Percentiles rank a stretch among this genome's conserved stretches.
Conservation (phyloP, 768 basidiomycete species). For the Lactifluus piperatus region DNA sequence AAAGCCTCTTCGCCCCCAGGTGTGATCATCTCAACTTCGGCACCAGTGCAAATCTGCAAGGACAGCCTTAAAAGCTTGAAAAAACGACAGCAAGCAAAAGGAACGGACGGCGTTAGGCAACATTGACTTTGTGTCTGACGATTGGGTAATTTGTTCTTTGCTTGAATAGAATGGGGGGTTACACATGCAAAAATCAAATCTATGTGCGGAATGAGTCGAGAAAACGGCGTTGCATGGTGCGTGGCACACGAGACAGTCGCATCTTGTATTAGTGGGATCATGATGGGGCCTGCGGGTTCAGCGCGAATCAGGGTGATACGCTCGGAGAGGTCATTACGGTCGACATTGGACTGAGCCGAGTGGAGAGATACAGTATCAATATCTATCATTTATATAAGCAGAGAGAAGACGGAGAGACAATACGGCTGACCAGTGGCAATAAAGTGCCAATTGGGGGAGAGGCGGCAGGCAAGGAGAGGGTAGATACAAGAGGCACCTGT, state of each 20-base stretch:
- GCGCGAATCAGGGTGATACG: conserved; percentile 42
- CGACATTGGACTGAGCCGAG: conserved; percentile 50
- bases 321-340: conserved; percentile 42
- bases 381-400: conserved; percentile 37
- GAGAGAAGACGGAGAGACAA: neutral
- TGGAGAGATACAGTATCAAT: conserved; percentile 55
- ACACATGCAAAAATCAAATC: conserved; percentile 82
- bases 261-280: conserved; percentile 32
- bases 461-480: conserved; percentile 59
- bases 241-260: neutral
- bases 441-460: conserved; percentile 48
- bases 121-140: conserved; percentile 53
- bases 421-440: conserved; percentile 52
- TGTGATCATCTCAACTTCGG: conserved; percentile 83
- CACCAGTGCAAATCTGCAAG: conserved; percentile 73
- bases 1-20: conserved; percentile 80
- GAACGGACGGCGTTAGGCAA: conserved; percentile 60
- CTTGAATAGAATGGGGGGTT: conserved; percentile 95
- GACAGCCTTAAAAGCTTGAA: neutral
- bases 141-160: conserved; percentile 51
- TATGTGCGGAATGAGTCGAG: conserved; percentile 19
- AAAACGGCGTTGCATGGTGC: neutral
- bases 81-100: neutral
- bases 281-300: conserved; percentile 33
- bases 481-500: conserved; percentile 91